Conservation (phyloP, 2,329 filamentous ascomycete species). For the Raffaelea arxii region DNA sequence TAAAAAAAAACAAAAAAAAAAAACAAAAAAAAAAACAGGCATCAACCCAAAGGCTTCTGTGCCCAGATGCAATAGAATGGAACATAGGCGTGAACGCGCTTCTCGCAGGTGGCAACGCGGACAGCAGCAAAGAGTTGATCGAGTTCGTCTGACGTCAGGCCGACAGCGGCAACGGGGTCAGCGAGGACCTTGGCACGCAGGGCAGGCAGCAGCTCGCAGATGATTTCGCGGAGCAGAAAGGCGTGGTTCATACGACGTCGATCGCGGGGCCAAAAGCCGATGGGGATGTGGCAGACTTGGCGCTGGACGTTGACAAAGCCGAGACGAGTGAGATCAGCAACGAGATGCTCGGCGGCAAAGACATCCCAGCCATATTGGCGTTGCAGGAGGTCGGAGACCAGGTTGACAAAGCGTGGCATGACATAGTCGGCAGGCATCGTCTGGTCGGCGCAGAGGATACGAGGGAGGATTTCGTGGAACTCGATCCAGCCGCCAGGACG, state of each 20-base stretch:
- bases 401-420: constrained; percentile 21
- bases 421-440: constrained; percentile 31
- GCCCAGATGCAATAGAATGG: constrained; percentile 32
- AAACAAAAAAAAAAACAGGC: not conserved
- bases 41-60: constrained; percentile 25
- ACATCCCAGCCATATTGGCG: constrained; percentile 27
- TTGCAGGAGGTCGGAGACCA: constrained; percentile 14
- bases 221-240: constrained; percentile 29
- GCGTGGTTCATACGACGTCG: constrained; percentile 27
- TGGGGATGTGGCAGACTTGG: constrained; percentile 31
- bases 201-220: constrained; percentile 28
- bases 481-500: constrained; percentile 40
- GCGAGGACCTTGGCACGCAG: constrained; percentile 31
- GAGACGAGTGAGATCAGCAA: constrained; percentile 21
- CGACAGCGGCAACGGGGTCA: constrained; percentile 27
- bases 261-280: constrained; percentile 35
- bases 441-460: constrained; percentile 31
- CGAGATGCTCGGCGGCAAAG: constrained; percentile 20
- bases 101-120: constrained; percentile 23
- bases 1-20: not conserved
- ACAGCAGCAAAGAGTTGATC: constrained; percentile 21
- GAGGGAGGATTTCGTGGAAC: constrained; percentile 33
- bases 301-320: constrained; percentile 34
- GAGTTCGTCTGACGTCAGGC: constrained; percentile 20
- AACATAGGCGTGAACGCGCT: constrained; percentile 29